These are phyloP conservation scores for Pseudogymnoascus verrucosus DNA, from an alignment of 2,329 filamentous ascomycete genomes.

Conservation along the genomic window DNA sequence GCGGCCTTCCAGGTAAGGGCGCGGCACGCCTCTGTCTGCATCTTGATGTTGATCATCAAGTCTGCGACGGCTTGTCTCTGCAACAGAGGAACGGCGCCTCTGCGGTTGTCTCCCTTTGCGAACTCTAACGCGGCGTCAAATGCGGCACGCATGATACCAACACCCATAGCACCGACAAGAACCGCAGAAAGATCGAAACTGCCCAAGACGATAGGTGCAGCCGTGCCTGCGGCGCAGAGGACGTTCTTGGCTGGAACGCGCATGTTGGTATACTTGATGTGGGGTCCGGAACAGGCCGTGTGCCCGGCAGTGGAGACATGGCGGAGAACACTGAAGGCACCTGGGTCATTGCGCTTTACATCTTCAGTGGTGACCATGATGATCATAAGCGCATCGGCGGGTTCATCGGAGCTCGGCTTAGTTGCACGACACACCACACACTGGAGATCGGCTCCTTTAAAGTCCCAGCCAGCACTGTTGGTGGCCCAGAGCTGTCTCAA, in stretches of 20 bases:
- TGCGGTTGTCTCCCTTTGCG: slow-evolving; percentile 38
- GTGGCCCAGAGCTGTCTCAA: slow-evolving; percentile 42
- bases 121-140: slow-evolving; percentile 45
- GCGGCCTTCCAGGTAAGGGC: slow-evolving; percentile 45
- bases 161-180: slow-evolving; percentile 46
- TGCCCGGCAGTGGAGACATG: slow-evolving; percentile 40
- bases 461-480: slow-evolving; percentile 46
- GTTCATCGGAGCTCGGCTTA: slow-evolving; percentile 23
- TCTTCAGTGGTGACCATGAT: slow-evolving; percentile 41
- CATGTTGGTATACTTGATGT: slow-evolving; percentile 39
- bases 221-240: slow-evolving; percentile 37
- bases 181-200: slow-evolving; percentile 38
- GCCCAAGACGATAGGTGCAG: slow-evolving; percentile 34
- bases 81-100: slow-evolving; percentile 38
- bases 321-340: slow-evolving; percentile 38
- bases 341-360: slow-evolving; percentile 36
- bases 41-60: slow-evolving; percentile 44
- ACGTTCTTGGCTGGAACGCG: slow-evolving; percentile 40
- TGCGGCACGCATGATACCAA: slow-evolving; percentile 44
- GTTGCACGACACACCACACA: slow-evolving; percentile 43
- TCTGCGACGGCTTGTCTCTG: slow-evolving; percentile 44
- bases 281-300: slow-evolving; percentile 40
- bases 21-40: slow-evolving; percentile 41
- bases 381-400: slow-evolving; percentile 36
- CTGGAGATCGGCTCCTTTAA: slow-evolving; percentile 41